Evolutionary conservation across 2,329 filamentous ascomycete species (phyloP).

Genomic region (Fusarium veterinarium): DNA sequence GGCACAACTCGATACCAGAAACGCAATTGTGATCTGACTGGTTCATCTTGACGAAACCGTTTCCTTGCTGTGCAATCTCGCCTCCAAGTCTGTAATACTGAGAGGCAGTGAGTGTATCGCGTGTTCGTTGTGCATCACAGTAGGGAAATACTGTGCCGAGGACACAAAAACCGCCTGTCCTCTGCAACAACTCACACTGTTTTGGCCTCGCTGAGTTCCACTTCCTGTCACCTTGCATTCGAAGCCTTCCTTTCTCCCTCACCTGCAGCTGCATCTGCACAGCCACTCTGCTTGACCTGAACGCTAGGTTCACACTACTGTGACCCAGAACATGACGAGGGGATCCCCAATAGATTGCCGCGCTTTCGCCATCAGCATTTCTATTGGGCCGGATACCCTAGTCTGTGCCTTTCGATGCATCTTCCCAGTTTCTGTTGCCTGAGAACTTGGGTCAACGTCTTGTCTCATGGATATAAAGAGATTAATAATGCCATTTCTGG

Average conservation of each 20-base stretch:
- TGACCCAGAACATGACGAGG: neutral
- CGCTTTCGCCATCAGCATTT: neutral
- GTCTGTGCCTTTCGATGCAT: neutral
- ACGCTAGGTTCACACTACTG: constrained; percentile 17
- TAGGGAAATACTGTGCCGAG: neutral
- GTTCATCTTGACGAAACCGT: neutral
- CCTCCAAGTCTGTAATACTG: neutral
- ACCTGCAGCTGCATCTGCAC: constrained; percentile 31
- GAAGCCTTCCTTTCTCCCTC: constrained; percentile 24
- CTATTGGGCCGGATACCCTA: constrained; percentile 6
- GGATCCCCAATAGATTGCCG: neutral
- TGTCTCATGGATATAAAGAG: neutral
- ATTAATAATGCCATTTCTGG: neutral
- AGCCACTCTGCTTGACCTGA: constrained; percentile 39
- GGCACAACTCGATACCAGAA: neutral
- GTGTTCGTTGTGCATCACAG: neutral
- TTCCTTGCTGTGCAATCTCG: constrained; percentile 21
- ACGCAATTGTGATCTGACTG: constrained; percentile 1
- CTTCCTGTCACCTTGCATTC: constrained; percentile 3
- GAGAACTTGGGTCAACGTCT: neutral
- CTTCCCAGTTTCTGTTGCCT: constrained; percentile 4
- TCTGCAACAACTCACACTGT: neutral
- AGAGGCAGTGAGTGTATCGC: neutral
- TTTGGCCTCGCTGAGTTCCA: neutral
- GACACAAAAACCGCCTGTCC: neutral